Conservation (phyloP, 2,329 filamentous ascomycete species). For the Metarhizium brunneum region DNA sequence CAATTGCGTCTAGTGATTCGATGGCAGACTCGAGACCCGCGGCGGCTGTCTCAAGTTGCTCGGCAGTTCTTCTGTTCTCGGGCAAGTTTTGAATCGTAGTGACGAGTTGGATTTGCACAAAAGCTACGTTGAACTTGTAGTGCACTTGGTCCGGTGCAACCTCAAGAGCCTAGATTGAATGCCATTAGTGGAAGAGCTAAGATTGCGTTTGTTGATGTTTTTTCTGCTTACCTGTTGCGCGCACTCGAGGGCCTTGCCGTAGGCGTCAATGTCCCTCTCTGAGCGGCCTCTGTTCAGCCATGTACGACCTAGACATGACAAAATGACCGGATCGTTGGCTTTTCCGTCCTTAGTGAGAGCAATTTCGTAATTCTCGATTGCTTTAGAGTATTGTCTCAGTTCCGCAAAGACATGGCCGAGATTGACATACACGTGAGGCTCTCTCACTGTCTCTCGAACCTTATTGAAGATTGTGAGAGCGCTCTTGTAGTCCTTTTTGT, state of each 20-base stretch:
- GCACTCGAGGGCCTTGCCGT: slow-evolving; percentile 47
- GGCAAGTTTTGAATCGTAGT: slow-evolving; percentile 65
- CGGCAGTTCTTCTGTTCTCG: slow-evolving; percentile 67
- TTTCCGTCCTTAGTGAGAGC: slow-evolving; percentile 73
- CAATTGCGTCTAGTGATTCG: slow-evolving; percentile 56
- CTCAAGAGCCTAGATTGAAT: slow-evolving; percentile 51
- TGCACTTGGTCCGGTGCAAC: slow-evolving; percentile 77
- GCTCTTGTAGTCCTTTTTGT: slow-evolving; percentile 78
- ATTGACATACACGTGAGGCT: slow-evolving; percentile 84
- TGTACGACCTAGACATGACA: slow-evolving; percentile 79
- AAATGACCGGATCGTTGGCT: slow-evolving; percentile 62
- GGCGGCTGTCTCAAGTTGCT: slow-evolving; percentile 72
- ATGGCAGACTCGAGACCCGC: slow-evolving; percentile 81
- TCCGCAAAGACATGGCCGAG: slow-evolving; percentile 89
- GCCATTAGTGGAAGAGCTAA: background rate
- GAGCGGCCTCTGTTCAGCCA: slow-evolving; percentile 73
- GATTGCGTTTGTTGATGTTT: background rate
- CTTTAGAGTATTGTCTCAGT: slow-evolving; percentile 79
- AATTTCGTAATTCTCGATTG: slow-evolving; percentile 89
- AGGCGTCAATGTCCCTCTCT: slow-evolving; percentile 49
- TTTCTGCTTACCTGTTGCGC: slow-evolving; percentile 47
- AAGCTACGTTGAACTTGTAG: slow-evolving; percentile 96
- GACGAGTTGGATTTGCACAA: slow-evolving; percentile 91
- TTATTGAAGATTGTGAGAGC: slow-evolving; percentile 85
- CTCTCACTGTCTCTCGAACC: slow-evolving; percentile 80